Base-by-base conservation (phyloP, 768 basidiomycete species). In the Boletellus ananiceps region DNA sequence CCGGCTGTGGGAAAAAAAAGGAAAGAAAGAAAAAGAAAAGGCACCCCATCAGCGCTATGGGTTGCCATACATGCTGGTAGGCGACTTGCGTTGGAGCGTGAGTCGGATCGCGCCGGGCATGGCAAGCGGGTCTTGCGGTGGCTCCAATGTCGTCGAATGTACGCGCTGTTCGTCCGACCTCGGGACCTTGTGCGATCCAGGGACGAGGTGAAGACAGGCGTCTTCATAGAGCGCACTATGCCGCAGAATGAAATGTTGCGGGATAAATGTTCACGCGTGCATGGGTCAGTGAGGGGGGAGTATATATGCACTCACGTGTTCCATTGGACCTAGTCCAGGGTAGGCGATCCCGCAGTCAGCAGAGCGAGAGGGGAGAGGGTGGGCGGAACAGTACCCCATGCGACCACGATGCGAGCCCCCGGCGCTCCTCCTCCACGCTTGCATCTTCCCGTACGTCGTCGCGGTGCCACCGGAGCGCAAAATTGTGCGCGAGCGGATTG, bases 241-340 rank as follows among this genome's bases (percentile, higher is more conserved):
- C 35, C 2, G n/a, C 8, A 6, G 5, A 19, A 21, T 3, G 5
- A 11, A 12, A 14, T 33, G 15, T 14, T 21, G 13, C 18, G 15
- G 2, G 0, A 14, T 8, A 13, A 18, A n/a, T 29, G 14, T n/a
- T 23, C 5, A 16, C 12, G 8, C 4, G n/a, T n/a, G n/a, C n/a
- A n/a, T n/a, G n/a, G n/a, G n/a, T n/a, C n/a, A n/a, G n/a, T n/a
- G n/a, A 13, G 2, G 27, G 5, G 3, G 23, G n/a, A 14, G 23
- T 40, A 15, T 16, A 8, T 19, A 23, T 5, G 23, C 15, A 37
- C 81, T 46, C 70, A 86, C 86, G 85, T 82, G 58, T 89, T 90
- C 86, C 86, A 90, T 68, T 91, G 86, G 0, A 88, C 75, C 84
- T n/a, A n/a, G n/a, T n/a, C n/a, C n/a, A n/a, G n/a, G n/a, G n/a